These are phyloP conservation scores for Plectosphaerella cucumerina DNA, from an alignment of 2,329 filamentous ascomycete genomes.

Conservation along the genomic window DNA sequence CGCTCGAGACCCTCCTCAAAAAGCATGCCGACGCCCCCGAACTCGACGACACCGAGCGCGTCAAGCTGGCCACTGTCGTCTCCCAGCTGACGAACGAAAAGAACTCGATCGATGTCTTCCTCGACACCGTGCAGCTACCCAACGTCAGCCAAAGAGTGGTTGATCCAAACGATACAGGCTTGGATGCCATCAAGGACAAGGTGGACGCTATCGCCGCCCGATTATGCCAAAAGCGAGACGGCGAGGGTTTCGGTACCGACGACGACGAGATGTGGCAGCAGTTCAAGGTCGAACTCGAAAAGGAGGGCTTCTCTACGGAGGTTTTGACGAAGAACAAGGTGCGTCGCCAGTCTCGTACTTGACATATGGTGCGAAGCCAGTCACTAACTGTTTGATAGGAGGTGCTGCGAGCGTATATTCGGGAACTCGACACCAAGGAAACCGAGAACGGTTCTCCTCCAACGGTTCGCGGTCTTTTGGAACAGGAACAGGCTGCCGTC, in stretches of 20 bases:
- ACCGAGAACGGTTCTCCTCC: conserved; percentile 39
- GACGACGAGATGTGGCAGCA: conserved; percentile 52
- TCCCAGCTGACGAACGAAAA: conserved; percentile 48
- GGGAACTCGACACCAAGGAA: conserved; percentile 48
- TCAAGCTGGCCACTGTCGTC: conserved; percentile 36
- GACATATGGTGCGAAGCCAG: neutral
- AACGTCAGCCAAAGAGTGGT: conserved; percentile 29
- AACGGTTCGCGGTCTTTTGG: conserved; percentile 50
- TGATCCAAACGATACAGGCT: conserved; percentile 29
- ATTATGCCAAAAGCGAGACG: conserved; percentile 39
- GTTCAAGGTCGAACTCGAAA: conserved; percentile 54
- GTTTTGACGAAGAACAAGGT: conserved; percentile 56
- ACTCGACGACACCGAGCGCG: conserved; percentile 19
- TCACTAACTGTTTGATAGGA: conserved; percentile 38
- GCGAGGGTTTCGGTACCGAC: conserved; percentile 25
- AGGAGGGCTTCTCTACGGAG: conserved; percentile 53
- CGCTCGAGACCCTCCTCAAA: conserved; percentile 49
- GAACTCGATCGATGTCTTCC: conserved; percentile 48
- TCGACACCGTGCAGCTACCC: conserved; percentile 52
- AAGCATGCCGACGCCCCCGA: conserved; percentile 29
- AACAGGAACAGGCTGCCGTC: conserved; percentile 25
- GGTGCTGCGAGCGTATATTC: conserved; percentile 56
- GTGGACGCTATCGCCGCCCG: conserved; percentile 53
- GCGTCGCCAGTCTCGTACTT: conserved; percentile 14
- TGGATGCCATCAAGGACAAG: conserved; percentile 56